Conservation (phyloP, 1,284 basidiomycete species). For the Cryptococcus sp. region DNA sequence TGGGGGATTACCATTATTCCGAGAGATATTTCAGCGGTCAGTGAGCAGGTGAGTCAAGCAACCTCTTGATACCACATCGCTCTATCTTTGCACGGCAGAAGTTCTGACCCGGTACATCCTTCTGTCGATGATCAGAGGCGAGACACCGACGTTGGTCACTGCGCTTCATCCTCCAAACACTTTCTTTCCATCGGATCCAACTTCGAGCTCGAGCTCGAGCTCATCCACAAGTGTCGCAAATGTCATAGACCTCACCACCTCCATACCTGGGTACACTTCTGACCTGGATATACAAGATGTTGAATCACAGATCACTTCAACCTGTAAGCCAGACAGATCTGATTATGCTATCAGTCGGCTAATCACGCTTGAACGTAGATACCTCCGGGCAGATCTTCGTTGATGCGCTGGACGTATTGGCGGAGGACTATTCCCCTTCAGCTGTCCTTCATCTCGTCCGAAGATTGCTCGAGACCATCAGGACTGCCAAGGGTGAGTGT, state of each 20-base stretch:
- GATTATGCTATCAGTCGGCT: too few relatives aligned
- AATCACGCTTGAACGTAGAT: slow-evolving; percentile 19
- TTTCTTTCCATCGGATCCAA: slow-evolving; percentile 3
- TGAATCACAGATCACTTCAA: too few relatives aligned
- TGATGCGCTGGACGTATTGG: slow-evolving; percentile 46
- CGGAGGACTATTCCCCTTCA: slow-evolving; percentile 37
- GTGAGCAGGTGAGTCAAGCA: slow-evolving; percentile 20
- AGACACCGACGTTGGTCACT: slow-evolving; percentile 19
- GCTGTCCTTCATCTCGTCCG: slow-evolving; percentile 33
- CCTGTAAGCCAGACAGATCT: slow-evolving; percentile 21
- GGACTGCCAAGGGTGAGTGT: slow-evolving; percentile 27
- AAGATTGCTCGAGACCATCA: slow-evolving; percentile 25
- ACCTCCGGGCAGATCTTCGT: slow-evolving; percentile 41
- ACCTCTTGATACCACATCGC: too few relatives aligned
- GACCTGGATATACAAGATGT: too few relatives aligned
- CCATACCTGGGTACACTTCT: slow-evolving; percentile 24
- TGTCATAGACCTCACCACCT: slow-evolving; percentile 29
- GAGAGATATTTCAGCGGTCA: slow-evolving; percentile 26
- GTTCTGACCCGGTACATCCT: neutral
- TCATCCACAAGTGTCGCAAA: slow-evolving; percentile 4
- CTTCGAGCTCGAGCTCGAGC: neutral
- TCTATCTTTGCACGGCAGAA: neutral
- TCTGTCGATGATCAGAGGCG: slow-evolving; percentile 9
- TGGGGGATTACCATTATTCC: slow-evolving; percentile 31
- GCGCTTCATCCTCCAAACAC: slow-evolving; percentile 24